Evolutionary conservation across 2,329 filamentous ascomycete genomes (phyloP), one percentile per base, ranked within the genome.

Genomic region (Ophiostoma sp.): DNA sequence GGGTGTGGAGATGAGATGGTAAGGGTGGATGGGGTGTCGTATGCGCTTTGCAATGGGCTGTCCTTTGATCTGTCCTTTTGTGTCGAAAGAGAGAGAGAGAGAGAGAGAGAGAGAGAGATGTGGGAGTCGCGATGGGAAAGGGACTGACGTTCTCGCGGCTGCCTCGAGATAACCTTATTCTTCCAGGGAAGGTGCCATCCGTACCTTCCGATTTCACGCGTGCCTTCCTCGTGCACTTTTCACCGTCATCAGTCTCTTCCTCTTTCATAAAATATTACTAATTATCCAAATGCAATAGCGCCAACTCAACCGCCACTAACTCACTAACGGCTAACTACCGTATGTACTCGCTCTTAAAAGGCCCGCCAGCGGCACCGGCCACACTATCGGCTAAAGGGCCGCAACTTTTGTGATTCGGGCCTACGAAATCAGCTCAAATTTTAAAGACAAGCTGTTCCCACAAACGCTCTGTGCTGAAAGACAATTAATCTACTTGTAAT

Each of bases 371-470:
- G 52, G 52, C 52, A 27, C 52, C 52, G 52, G 52, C 52, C 52
- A 57, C 52, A n/a, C 52, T 57, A 27, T 57, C 52, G 52, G 52
- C 52, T 57, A 57, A 57, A 31, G 52, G 52, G 52, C 52, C 52
- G 52, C 52, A 57, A 57, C n/a, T 23, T 6, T 23, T 54, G 5
- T 27, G 7, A 57, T 27, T 52, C 52, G 52, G 52, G 13, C 52
- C n/a, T 57, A 23, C 7, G 44, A 48, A 17, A 48, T 20, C 44
- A 48, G 48, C 20, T 27, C 23, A 57, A 23, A 54, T 54, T 4
- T 3, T 17, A 20, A 15, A 48, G 11, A 7, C 5, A 48, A 48
- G 44, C 44, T 48, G 20, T 48, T 20, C 17, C 17, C 41, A 20
- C 15, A n/a, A 41, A 13, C 13, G 39, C 27, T 31, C 27, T 31